Percentiles rank a stretch among this genome's conserved stretches.
Conservation (phyloP, 345 rosid species). For the Orychophragmus violaceus region DNA sequence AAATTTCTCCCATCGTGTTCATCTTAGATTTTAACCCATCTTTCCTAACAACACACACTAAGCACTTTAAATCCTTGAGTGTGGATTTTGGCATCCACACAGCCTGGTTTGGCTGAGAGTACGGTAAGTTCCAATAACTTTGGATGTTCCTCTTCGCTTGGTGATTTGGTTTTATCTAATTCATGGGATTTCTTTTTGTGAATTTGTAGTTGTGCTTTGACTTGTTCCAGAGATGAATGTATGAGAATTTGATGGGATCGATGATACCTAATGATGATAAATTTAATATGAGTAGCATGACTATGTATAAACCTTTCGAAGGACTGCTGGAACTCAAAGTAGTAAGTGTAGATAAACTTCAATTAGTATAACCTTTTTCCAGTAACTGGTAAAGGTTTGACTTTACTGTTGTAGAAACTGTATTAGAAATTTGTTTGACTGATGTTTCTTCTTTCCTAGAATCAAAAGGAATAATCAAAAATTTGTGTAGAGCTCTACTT, state of each 20-base stretch:
- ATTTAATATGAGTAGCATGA: constrained; percentile 56
- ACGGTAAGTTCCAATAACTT: constrained; percentile 35
- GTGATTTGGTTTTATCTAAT: not conserved
- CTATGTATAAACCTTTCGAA: constrained; percentile 63
- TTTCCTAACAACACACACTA: too few species aligned
- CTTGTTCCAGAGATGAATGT: constrained; percentile 78
- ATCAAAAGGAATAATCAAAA: too few species aligned
- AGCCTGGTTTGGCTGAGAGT: constrained; percentile 86
- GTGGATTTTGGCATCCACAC: too few species aligned
- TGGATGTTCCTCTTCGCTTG: not conserved
- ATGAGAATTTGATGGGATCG: constrained; percentile 47
- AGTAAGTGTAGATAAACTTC: constrained; percentile 26
- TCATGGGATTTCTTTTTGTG: too few species aligned
- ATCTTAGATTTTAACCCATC: too few species aligned
- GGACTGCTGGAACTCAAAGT: constrained; percentile 71
- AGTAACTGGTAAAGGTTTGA: not conserved
- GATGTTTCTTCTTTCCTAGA: too few species aligned
- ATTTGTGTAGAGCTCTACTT: not conserved
- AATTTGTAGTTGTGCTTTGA: constrained; percentile 66
- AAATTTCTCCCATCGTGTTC: too few species aligned
- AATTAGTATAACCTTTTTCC: too few species aligned
- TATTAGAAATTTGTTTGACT: too few species aligned
- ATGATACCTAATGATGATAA: constrained; percentile 34
- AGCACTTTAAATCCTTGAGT: too few species aligned
- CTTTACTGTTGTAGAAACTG: not conserved